Evolutionary conservation across 2,329 filamentous ascomycete genomes (phyloP).

Genomic region (Phialophora verrucosa): DNA sequence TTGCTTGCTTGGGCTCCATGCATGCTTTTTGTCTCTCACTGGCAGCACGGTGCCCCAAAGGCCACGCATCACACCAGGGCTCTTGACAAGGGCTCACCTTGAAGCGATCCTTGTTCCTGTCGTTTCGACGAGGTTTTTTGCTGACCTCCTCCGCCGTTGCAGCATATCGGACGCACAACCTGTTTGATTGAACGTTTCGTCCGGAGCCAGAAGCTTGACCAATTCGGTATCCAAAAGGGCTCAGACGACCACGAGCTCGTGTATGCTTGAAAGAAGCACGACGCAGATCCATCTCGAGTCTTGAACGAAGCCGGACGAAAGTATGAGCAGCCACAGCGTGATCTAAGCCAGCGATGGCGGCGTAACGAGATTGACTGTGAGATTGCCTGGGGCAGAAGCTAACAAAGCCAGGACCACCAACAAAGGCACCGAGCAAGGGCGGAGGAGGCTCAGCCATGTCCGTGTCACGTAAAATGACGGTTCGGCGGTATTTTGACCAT

Average conservation of each 20-base stretch:
- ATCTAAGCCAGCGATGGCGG: slow-evolving; percentile 7
- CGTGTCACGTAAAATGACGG: slow-evolving; percentile 26
- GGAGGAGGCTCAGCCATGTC: slow-evolving; percentile 13
- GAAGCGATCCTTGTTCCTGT: slow-evolving; percentile 11
- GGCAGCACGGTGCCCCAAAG: slow-evolving; percentile 18
- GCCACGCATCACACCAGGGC: slow-evolving; percentile 21
- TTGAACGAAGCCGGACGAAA: not conserved
- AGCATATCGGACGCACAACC: slow-evolving; percentile 18
- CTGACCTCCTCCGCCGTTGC: slow-evolving; percentile 10
- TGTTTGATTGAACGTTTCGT: slow-evolving; percentile 29
- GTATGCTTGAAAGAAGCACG: not conserved
- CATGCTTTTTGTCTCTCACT: slow-evolving; percentile 18
- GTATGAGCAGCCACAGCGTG: slow-evolving; percentile 19
- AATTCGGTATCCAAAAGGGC: not conserved
- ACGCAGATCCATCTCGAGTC: not conserved
- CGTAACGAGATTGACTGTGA: slow-evolving; percentile 30
- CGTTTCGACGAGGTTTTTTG: slow-evolving; percentile 13
- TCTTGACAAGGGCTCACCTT: slow-evolving; percentile 19
- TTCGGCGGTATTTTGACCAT: slow-evolving; percentile 21
- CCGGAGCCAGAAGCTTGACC: slow-evolving; percentile 1
- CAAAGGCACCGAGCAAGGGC: slow-evolving; percentile 7
- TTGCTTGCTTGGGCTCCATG: slow-evolving; percentile 24
- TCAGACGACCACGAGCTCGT: not conserved
- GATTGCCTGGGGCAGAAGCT: slow-evolving; percentile 26
- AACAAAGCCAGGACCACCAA: slow-evolving; percentile 14